A percentile compares a stretch with the other conserved stretches of the same genome.
Conservation (phyloP, 1,139 yeast genomes). For the Wickerhamomyces sp. region DNA sequence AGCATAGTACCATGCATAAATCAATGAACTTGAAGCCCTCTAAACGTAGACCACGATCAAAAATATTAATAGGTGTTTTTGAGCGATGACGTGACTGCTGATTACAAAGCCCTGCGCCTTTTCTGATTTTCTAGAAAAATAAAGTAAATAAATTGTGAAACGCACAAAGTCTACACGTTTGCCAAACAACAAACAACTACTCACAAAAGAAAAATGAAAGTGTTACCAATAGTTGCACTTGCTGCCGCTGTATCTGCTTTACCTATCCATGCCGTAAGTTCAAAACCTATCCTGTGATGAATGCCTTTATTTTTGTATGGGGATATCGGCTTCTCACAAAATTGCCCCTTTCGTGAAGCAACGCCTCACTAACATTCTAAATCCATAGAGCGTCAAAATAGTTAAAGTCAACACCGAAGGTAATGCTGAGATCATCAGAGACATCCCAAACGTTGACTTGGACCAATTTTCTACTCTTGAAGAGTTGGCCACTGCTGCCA, state of each 20-base stretch:
- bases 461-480: slow-evolving; percentile 6
- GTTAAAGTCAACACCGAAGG: slow-evolving; percentile 8
- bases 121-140: not conserved
- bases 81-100: too few relatives aligned
- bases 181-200: too few relatives aligned
- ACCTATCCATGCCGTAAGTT: slow-evolving; percentile 21
- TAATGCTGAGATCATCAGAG: slow-evolving; percentile 1
- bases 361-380: slow-evolving; percentile 2
- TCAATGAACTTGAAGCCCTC: too few relatives aligned
- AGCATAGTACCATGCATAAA: too few relatives aligned
- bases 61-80: too few relatives aligned
- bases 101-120: too few relatives aligned
- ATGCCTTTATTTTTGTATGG: too few relatives aligned
- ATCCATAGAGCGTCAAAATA: slow-evolving; percentile 6
- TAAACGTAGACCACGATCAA: too few relatives aligned
- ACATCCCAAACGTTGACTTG: slow-evolving; percentile 6
- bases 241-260: slow-evolving; percentile 17
- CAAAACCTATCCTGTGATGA: too few relatives aligned
- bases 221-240: slow-evolving; percentile 12
- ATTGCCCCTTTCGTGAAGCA: not conserved
- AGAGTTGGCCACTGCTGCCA: slow-evolving; percentile 4
- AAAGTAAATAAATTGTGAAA: too few relatives aligned
- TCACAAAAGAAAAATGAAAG: slow-evolving; percentile 19
- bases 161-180: too few relatives aligned
- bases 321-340: not conserved